phyloP scores from a whole-genome alignment of 257 asterid species.

The Echites panduratus region DNA sequence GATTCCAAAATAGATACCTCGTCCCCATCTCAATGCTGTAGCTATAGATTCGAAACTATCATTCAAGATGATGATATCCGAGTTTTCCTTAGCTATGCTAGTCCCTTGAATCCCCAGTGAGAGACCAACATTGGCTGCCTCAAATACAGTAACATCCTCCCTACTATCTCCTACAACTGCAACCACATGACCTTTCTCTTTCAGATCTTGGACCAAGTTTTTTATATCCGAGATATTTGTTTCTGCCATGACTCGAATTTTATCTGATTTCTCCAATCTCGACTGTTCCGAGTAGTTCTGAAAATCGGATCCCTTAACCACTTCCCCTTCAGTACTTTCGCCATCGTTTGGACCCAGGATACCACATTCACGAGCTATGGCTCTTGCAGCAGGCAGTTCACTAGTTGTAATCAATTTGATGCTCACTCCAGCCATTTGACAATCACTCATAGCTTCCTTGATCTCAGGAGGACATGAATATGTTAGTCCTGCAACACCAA shows the following conservation, averaged over 20 bases:
- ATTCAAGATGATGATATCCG: constrained; percentile 62
- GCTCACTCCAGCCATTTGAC: constrained; percentile 48
- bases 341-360: constrained; percentile 31
- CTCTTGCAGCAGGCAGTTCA: constrained; percentile 52
- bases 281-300: constrained; percentile 36
- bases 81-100: constrained; percentile 57
- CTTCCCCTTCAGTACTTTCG: constrained; percentile 20
- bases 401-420: constrained; percentile 64
- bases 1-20: constrained; percentile 60
- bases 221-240: constrained; percentile 53
- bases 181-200: constrained; percentile 58
- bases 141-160: constrained; percentile 51
- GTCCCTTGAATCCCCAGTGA: constrained; percentile 64
- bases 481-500: not conserved
- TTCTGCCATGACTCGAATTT: constrained; percentile 58
- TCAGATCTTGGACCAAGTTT: constrained; percentile 47
- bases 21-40: constrained; percentile 60
- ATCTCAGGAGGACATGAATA: constrained; percentile 52
- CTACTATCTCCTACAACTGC: constrained; percentile 65
- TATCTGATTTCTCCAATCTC: constrained; percentile 27
- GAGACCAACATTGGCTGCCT: constrained; percentile 63
- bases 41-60: constrained; percentile 54
- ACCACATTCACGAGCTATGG: constrained; percentile 63
- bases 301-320: constrained; percentile 50
- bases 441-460: constrained; percentile 40